A percentile compares a stretch with the other conserved stretches of the same genome.
Evolutionary conservation across 371 early-diverging fungal genomes (phyloP).

Genomic region (Lichtheimia ramosa): DNA sequence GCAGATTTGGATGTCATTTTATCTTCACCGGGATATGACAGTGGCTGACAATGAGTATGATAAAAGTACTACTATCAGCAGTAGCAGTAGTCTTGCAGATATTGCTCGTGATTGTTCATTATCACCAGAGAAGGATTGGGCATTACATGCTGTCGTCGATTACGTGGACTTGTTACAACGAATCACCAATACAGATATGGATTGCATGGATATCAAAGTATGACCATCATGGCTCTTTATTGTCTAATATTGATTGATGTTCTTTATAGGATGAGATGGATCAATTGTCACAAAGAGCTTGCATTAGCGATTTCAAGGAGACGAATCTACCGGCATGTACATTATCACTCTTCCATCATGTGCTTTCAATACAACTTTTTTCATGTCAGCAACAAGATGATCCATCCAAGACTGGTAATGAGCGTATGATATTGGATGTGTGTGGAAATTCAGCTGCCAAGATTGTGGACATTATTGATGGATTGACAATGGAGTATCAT

Average conservation of each 20-base stretch:
- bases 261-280: too few species aligned
- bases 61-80: too few species aligned
- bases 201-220: slow-evolving; percentile 14
- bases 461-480: slow-evolving; percentile 17
- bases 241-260: too few species aligned
- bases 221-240: not conserved
- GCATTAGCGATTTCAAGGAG: too few species aligned
- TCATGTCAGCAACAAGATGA: not conserved
- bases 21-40: slow-evolving; percentile 13
- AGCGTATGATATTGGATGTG: slow-evolving; percentile 8
- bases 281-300: too few species aligned
- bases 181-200: slow-evolving; percentile 3
- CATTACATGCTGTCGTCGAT: slow-evolving; percentile 9
- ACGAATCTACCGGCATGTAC: not conserved
- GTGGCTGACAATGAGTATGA: not conserved
- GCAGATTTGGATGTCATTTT: slow-evolving; percentile 20
- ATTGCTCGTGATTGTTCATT: too few species aligned
- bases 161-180: slow-evolving; percentile 17
- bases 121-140: slow-evolving; percentile 11
- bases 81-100: not conserved
- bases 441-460: slow-evolving; percentile 13
- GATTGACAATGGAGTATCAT: slow-evolving; percentile 8
- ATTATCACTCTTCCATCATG: not conserved
- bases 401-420: not conserved
- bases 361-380: not conserved